Conservation (phyloP, 768 basidiomycete species). For the Agaricus subrufescens region DNA sequence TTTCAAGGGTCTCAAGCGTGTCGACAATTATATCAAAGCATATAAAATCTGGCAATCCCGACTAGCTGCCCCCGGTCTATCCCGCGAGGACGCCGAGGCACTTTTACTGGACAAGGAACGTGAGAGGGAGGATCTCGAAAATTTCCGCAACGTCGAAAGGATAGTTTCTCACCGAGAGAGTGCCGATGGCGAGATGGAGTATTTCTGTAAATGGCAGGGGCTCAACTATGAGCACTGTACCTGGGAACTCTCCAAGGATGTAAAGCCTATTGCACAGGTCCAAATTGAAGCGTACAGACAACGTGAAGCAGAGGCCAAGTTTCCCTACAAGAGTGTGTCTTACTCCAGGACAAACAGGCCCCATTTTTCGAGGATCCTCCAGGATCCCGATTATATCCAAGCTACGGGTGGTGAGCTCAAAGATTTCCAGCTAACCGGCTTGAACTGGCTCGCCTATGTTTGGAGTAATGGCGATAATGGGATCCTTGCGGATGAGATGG, state of each 20-base stretch:
- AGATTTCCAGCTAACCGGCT: conserved; percentile 96
- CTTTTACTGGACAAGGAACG: conserved; percentile 89
- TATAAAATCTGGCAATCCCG: conserved; percentile 72
- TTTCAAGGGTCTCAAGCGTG: conserved; percentile 93
- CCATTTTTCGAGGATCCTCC: conserved; percentile 72
- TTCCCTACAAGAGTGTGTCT: conserved; percentile 77
- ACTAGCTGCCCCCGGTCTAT: conserved; percentile 58
- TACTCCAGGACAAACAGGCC: conserved; percentile 72
- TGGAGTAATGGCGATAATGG: conserved; percentile 96
- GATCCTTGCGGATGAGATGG: conserved; percentile 99
- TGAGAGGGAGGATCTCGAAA: conserved; percentile 86
- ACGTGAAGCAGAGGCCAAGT: conserved; percentile 72
- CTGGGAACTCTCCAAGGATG: conserved; percentile 85
- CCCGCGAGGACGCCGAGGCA: conserved; percentile 85
- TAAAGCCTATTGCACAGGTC: conserved; percentile 70
- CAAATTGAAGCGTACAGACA: conserved; percentile 76
- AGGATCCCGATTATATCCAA: conserved; percentile 83
- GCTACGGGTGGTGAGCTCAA: conserved; percentile 83
- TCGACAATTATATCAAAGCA: conserved; percentile 98
- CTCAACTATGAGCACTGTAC: conserved; percentile 94
- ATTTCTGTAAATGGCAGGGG: conserved; percentile 96
- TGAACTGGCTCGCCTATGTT: conserved; percentile 98
- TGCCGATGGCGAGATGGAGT: conserved; percentile 59
- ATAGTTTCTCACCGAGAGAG: conserved; percentile 76
- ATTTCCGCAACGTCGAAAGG: conserved; percentile 87